Base-by-base conservation (phyloP, 2,329 filamentous ascomycete species). In the Apiospora pterosperma region DNA sequence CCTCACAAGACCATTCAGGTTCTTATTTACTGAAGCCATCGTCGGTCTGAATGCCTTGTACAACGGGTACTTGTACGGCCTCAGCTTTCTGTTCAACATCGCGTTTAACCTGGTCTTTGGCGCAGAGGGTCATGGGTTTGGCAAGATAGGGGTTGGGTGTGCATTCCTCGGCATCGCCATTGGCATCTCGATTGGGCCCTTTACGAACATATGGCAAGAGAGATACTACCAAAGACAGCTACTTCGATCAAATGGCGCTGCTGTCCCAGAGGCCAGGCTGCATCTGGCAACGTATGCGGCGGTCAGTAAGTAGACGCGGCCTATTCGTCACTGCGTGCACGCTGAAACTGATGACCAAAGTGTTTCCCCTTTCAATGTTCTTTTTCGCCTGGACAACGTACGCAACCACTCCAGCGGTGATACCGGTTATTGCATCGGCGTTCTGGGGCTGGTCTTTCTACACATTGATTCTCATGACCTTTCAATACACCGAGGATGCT, bases 371-470 rank as follows among this genome's bases (percentile, higher is more conserved):
- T 68, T 78, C 62, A 39, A 76, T 71, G 60, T 76, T 72, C 72
- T 80, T 69, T 73, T 81, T 71, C 71, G 78, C 77, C 41, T 70
- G 76, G 75, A 74, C 76, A 1, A 73, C 70, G 1, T 71, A 69
- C 21, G 64, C 69, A 7, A 69, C 64, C 6, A 68, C 76, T 10
- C 76, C 78, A n/a, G 79, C 75, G 65, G 77, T 85, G 61, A 77
- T 83, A 3, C 81, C 83, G 0, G 80, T 85, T 5, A 69, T 85
- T 16, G 82, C 81, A 2, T 81, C 80, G 0, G 76, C 78, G 0
- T 78, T 84, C 21, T 84, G 83, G 73, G 84, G 82, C 0, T 82
- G 80, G 74, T 80, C 77, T 5, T 83, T 84, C 67, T 83, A 83
- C 62, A 80, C 79, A 1, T 75, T 85, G 0, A 84, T 84, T 59